phyloP scores from a whole-genome alignment of 805 yeast genomes.

The Osmozyma mogii region DNA sequence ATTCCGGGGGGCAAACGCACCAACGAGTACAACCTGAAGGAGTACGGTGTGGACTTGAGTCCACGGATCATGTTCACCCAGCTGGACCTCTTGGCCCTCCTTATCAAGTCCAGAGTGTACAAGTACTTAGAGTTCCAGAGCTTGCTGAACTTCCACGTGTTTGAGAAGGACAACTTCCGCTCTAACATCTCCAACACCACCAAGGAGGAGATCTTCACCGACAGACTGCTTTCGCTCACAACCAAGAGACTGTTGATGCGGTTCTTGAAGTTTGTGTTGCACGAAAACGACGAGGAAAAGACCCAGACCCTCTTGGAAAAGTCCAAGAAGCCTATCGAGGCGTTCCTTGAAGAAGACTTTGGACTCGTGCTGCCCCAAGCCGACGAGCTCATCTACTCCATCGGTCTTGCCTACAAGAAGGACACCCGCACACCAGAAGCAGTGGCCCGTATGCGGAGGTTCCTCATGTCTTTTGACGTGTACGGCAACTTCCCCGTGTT shows the following conservation, averaged over 20 bases:
- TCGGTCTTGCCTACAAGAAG: slow-evolving; percentile 66
- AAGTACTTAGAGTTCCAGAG: slow-evolving; percentile 90
- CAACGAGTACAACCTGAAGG: slow-evolving; percentile 49
- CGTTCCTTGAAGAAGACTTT: slow-evolving; percentile 58
- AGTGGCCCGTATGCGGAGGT: slow-evolving; percentile 72
- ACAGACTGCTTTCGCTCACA: slow-evolving; percentile 63
- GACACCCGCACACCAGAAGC: slow-evolving; percentile 66
- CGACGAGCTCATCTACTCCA: slow-evolving; percentile 76
- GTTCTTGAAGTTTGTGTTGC: slow-evolving; percentile 77
- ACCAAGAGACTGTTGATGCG: slow-evolving; percentile 85
- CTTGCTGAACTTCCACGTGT: slow-evolving; percentile 84
- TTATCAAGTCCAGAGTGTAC: slow-evolving; percentile 80
- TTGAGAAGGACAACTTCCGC: slow-evolving; percentile 83
- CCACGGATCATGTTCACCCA: slow-evolving; percentile 86
- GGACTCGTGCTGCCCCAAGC: slow-evolving; percentile 67
- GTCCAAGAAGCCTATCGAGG: slow-evolving; percentile 46
- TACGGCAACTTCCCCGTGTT: slow-evolving; percentile 93
- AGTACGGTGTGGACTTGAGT: slow-evolving; percentile 80
- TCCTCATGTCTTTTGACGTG: slow-evolving; percentile 75
- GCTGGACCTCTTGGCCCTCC: slow-evolving; percentile 73
- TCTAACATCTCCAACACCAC: slow-evolving; percentile 56
- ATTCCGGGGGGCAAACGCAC: slow-evolving; percentile 54
- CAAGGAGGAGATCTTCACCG: slow-evolving; percentile 90
- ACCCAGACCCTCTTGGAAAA: slow-evolving; percentile 50
- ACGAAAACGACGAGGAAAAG: slow-evolving; percentile 52